Conservation (phyloP, 75 land plant species). For the Sequoiadendron giganteum region DNA sequence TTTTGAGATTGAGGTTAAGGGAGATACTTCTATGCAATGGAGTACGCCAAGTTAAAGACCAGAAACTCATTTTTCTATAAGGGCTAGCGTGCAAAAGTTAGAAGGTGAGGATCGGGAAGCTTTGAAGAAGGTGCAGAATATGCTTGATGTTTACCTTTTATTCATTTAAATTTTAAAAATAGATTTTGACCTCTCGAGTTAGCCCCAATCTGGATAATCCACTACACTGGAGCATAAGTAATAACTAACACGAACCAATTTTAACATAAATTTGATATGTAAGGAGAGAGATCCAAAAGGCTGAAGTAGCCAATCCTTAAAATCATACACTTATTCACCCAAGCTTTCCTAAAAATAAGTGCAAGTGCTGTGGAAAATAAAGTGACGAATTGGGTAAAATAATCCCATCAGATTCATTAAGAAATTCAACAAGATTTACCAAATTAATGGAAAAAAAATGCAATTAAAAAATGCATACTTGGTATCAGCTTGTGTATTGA, state of each 20-base stretch:
- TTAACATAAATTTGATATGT: not conserved
- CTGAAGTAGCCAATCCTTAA: not conserved
- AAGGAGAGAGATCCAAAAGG: not conserved
- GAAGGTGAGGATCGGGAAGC: too few species aligned
- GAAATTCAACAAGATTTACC: not conserved
- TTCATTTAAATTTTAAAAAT: too few species aligned
- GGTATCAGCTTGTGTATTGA: conserved; percentile 21
- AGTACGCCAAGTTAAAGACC: too few species aligned
- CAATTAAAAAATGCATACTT: conserved; percentile 8
- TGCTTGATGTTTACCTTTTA: too few species aligned
- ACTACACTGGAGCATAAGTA: not conserved
- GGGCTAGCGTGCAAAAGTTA: too few species aligned
- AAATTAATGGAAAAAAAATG: not conserved
- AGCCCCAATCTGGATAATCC: not conserved
- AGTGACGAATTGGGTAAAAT: not conserved
- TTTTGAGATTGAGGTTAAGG: too few species aligned
- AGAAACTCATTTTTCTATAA: too few species aligned
- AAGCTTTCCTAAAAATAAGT: too few species aligned
- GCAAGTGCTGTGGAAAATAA: not conserved
- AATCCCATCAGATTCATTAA: not conserved
- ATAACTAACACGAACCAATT: not conserved
- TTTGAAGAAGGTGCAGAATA: too few species aligned
- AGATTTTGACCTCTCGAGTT: too few species aligned
- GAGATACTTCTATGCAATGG: too few species aligned
- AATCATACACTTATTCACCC: not conserved